Evolutionary conservation across 805 yeast species (phyloP), one percentile per base, ranked within the genome.

Genomic region (Cyberlindnera mrakii): DNA sequence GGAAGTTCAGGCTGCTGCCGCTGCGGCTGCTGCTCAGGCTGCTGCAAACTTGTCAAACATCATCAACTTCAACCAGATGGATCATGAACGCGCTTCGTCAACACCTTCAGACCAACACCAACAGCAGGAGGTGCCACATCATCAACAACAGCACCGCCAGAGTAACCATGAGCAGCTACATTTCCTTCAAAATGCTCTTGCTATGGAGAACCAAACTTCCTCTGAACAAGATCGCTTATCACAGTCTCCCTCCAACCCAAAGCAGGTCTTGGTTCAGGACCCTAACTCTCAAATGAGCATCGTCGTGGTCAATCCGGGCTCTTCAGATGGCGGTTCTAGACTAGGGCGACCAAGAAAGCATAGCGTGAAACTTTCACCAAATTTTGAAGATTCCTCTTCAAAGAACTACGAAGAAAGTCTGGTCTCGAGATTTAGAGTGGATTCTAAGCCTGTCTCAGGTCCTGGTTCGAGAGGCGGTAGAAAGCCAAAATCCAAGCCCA

Each of bases 401-500:
- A 45, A 45, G 10, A 58, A 57, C 44, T 35, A 34, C 14, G 57
- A 57, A 20, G 54, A 55, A 35, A 48, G 54, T 13, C 29, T 58
- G 6, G 34, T 58, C 3, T 54, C 60, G 3, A 49, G 38, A 13
- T 58, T 58, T 32, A 53, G 62, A 44, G 44, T 53, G 5, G 62
- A 58, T 37, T 42, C 53, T 2, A 43, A 29, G 38, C 62, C 62
- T 11, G 25, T 58, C 1, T 25, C 41, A 16, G 62, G 62, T 0
- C 60, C 60, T 1, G 62, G 62, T 1, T 57, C 61, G 10, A 48
- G 62, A 44, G 58, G 59, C 17, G 58, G 59, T 14, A 44, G 51
- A 27, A 49, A 48, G 35, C 42, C 40, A 4, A 41, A 31, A 31
- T 15, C 27, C 9, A 20, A 19, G 16, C 17, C 19, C 15, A 16